These are phyloP conservation scores for Mycena floridula DNA, from an alignment of 768 basidiomycete species.

Conservation along the genomic window DNA sequence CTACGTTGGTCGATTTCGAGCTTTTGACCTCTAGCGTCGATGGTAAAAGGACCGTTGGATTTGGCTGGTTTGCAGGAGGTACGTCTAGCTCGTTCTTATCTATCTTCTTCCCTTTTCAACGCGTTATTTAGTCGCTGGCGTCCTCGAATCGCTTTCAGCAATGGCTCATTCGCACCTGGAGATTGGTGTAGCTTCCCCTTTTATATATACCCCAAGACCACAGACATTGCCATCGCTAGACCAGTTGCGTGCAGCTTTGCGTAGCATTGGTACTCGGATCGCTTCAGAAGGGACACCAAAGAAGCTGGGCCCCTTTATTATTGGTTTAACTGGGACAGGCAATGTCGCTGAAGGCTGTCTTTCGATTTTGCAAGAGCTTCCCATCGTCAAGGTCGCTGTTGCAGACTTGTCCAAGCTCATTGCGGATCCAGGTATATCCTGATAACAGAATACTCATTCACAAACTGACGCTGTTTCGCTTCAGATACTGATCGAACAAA, in stretches of 20 bases:
- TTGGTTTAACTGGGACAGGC: constrained; percentile 79
- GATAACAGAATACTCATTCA: not conserved
- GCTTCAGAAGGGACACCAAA: constrained; percentile 49
- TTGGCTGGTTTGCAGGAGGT: constrained; percentile 94
- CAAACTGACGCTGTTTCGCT: constrained; percentile 1
- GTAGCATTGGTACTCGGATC: constrained; percentile 52
- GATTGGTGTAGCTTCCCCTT: constrained; percentile 74
- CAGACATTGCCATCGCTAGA: constrained; percentile 62
- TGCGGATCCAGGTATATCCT: constrained; percentile 37
- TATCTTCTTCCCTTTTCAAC: not conserved
- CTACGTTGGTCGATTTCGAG: constrained; percentile 80
- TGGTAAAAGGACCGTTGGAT: constrained; percentile 79
- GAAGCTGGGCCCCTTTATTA: constrained; percentile 69
- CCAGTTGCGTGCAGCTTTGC: constrained; percentile 45
- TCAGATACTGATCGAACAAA: constrained; percentile 47
- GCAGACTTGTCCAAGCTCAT: constrained; percentile 55
- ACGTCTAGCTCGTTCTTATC: constrained; percentile 14
- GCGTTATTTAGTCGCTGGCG: constrained; percentile 63
- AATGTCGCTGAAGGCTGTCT: constrained; percentile 79
- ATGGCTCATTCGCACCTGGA: constrained; percentile 77
- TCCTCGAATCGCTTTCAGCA: constrained; percentile 72
- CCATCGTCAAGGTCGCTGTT: constrained; percentile 50
- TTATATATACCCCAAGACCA: constrained; percentile 81
- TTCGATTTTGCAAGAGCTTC: constrained; percentile 66
- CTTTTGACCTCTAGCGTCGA: constrained; percentile 49